Evolutionary conservation across 2,329 filamentous ascomycete genomes (phyloP), one percentile per base, ranked within the genome.

Genomic region (Ceratocystis colombiana): DNA sequence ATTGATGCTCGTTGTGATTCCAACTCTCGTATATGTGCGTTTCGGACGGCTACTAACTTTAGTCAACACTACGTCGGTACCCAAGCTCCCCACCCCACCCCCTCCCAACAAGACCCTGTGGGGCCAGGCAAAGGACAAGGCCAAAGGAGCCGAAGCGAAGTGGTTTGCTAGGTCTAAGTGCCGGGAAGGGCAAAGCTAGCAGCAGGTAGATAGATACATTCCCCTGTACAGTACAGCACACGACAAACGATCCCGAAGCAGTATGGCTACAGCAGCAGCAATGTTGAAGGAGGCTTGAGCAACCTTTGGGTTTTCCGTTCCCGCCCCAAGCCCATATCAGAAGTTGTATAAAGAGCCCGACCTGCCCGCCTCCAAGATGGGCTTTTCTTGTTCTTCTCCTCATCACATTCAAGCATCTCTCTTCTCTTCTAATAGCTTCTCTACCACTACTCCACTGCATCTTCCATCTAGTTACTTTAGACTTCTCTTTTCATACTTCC

Each of bases 21-120:
- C 6, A 33, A 30, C n/a, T 30, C 53, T 57, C 53, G 53, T 57
- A 57, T 57, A 28, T 57, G 22, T 57, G 15, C 20, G 53, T 57
- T 57, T 57, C 10, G 53, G 53, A 33, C 53, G 53, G 53, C 28
- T 57, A 57, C 53, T 57, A 57, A n/a, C 53, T 30, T 57, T 28
- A 22, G 53, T n/a, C 20, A 17, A 22, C 10, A 41, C 10, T 15
- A 8, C 22, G 28, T 57, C 10, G 53, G 53, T 57, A 57, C 53
- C 53, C 53, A 57, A 57, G 53, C 28, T 57, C 22, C 25, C 25
- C 10, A 25, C 28, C 28, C 10, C 22, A 20, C 53, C 22, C 3
- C 8, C 12, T 2, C 25, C 53, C 2, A 57, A 57, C 25, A 57
- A 57, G 28, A 57, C 53, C 53, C 53, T 57, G 53, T 30, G 53